Evolutionary conservation across 2,329 filamentous ascomycete genomes (phyloP), one percentile per base, ranked within the genome.

Genomic region (Byssothecium circinans): DNA sequence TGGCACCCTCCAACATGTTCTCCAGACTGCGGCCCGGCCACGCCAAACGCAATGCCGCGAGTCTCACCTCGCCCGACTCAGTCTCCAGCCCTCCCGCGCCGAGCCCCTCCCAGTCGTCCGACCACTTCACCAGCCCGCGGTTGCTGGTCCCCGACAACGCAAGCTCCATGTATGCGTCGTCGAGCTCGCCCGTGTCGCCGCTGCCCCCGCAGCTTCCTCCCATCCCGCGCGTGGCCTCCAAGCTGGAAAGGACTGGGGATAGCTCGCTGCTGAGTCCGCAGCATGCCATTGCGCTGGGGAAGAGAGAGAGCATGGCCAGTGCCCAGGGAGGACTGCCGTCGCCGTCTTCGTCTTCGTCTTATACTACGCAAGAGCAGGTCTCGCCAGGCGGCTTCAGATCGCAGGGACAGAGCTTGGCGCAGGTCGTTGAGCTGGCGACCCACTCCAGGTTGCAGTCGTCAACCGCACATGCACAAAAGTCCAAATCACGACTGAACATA

Each of bases 401-500:
- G 19, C 58, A 56, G 36, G 59, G 55, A 4, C 64, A 67, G 48
- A 58, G 58, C 47, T 49, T 62, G 35, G 52, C 55, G 33, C 59
- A 60, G 23, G 61, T 60, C 37, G 49, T 56, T 27, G 59, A 62
- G 37, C 42, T 51, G 8, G 27, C 45, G 14, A 49, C 48, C 8
- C 50, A 64, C 8, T 69, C 67, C 23, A 62, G 55, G 41, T 71
- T 68, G 3, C 64, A 67, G 49, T 60, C 67, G 50, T 10, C 54
- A 60, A 3, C 51, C 62, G 18, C n/a, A n/a, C n/a, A n/a, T n/a
- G n/a, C n/a, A n/a, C 49, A 49, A 36, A 72, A 71, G 56, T 71
- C 71, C 23, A 81, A 79, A 60, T 76, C 78, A 34, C 76, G 77
- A 62, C 66, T 81, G 35, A 81, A 80, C 55, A 69, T 84, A 19